Conservation (phyloP, 2,329 filamentous ascomycete species). For the Talaromyces pinophilus region DNA sequence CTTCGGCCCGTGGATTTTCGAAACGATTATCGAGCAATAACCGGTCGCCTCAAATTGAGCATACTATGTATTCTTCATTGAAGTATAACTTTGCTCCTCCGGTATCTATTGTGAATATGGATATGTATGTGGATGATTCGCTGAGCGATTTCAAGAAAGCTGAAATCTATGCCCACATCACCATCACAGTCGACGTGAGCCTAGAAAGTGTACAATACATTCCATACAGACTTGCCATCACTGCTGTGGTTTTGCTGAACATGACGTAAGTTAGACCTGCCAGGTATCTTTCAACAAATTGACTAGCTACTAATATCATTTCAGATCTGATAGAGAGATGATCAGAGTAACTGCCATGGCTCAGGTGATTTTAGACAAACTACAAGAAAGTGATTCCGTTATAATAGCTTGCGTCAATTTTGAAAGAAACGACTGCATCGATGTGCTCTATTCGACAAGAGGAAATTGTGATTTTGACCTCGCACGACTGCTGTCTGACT, state of each 20-base stretch:
- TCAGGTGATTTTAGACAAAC: slow-evolving; percentile 12
- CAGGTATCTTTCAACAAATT: neutral
- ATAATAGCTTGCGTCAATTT: slow-evolving; percentile 17
- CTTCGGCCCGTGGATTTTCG: slow-evolving; percentile 17
- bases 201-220: slow-evolving; percentile 23
- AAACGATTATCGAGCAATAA: slow-evolving; percentile 15
- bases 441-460: slow-evolving; percentile 12
- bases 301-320: neutral
- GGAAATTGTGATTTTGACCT: slow-evolving; percentile 15
- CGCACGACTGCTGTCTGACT: slow-evolving; percentile 9
- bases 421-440: neutral
- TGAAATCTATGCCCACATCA: slow-evolving; percentile 40
- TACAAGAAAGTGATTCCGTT: slow-evolving; percentile 13
- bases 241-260: slow-evolving; percentile 40
- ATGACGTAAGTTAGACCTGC: slow-evolving; percentile 32
- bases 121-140: slow-evolving; percentile 18
- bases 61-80: neutral
- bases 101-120: slow-evolving; percentile 29
- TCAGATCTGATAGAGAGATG: slow-evolving; percentile 12
- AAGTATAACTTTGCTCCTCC: slow-evolving; percentile 24
- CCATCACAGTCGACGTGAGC: slow-evolving; percentile 33
- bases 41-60: neutral
- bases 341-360: slow-evolving; percentile 16
- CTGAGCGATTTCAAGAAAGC: slow-evolving; percentile 20
- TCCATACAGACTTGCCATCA: slow-evolving; percentile 32